Evolutionary conservation across 257 asterid species (phyloP).

Genomic region (Phtheirospermum japonicum): DNA sequence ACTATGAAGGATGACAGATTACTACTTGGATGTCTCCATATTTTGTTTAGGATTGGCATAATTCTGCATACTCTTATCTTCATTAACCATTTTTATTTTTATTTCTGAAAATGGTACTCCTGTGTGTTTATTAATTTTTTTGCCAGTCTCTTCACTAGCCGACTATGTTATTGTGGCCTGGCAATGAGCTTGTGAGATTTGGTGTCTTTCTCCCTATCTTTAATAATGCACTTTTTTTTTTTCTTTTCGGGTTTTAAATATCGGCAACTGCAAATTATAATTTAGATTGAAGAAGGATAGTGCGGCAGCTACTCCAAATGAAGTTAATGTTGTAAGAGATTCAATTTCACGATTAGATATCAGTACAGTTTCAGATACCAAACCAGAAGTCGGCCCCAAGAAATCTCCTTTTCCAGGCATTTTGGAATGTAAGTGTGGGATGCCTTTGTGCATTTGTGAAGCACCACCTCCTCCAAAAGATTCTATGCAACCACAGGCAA

Average conservation of each 20-base stretch:
- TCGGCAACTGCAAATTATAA: conserved; percentile 22
- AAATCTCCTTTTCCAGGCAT: conserved; percentile 41
- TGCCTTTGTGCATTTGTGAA: conserved; percentile 99
- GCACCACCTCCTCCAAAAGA: conserved; percentile 65
- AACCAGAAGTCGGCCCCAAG: conserved; percentile 40
- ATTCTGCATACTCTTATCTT: conserved; percentile 10
- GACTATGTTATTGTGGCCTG: conserved; percentile 16
- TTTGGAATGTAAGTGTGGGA: conserved; percentile 88
- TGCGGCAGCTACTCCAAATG: conserved; percentile 50
- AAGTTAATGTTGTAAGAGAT: conserved; percentile 51
- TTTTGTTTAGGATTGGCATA: conserved; percentile 17
- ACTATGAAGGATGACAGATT: conserved; percentile 17
- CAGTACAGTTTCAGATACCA: conserved; percentile 40
- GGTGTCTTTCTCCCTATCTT: conserved; percentile 10
- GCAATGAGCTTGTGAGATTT: conserved; percentile 3
- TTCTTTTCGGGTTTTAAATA: not conserved
- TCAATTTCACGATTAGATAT: conserved; percentile 73
- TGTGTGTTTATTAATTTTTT: not conserved
- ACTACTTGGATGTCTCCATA: conserved; percentile 16
- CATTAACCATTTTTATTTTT: not conserved
- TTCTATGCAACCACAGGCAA: conserved; percentile 50
- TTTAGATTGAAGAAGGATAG: conserved; percentile 52
- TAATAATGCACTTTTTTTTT: not conserved
- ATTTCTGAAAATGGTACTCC: conserved; percentile 5
- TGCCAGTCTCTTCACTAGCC: conserved; percentile 7